Percentiles rank a stretch among this genome's conserved stretches.
Evolutionary conservation across 768 basidiomycete species (phyloP).

Genomic region (Holtermanniella nyarrowii): DNA sequence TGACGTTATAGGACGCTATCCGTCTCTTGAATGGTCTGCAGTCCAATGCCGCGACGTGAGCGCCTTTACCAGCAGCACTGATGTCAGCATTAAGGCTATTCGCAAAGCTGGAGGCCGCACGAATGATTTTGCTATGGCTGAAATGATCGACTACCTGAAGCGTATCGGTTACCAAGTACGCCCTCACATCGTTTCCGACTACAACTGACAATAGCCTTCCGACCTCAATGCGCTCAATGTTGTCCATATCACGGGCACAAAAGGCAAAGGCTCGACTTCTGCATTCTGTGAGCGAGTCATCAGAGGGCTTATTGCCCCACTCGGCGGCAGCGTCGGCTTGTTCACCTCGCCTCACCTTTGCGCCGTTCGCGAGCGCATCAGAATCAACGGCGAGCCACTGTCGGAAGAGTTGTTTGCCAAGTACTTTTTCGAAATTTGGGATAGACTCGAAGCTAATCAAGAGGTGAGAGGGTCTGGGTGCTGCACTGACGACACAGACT

Average conservation of each 20-base stretch:
- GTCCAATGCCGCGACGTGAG: conserved; percentile 73
- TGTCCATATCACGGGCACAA: conserved; percentile 93
- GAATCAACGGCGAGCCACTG: conserved; percentile 80
- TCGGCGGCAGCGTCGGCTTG: conserved; percentile 70
- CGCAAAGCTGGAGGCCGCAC: conserved; percentile 60
- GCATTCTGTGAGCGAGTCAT: conserved; percentile 85
- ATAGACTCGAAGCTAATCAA: conserved; percentile 57
- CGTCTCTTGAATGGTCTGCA: conserved; percentile 48
- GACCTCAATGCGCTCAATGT: conserved; percentile 83
- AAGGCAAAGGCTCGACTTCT: conserved; percentile 95
- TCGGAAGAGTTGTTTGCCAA: conserved; percentile 78
- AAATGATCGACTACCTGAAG: conserved; percentile 80
- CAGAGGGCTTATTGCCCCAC: conserved; percentile 54
- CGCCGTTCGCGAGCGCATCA: conserved; percentile 88
- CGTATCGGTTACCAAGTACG: conserved; percentile 78
- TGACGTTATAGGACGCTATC: conserved; percentile 38
- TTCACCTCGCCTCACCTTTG: conserved; percentile 96
- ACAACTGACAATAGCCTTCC: conserved; percentile 50
- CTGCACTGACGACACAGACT: conserved; percentile 15
- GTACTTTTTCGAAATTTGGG: conserved; percentile 96
- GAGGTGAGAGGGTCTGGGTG: conserved; percentile 44
- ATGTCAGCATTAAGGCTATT: conserved; percentile 55
- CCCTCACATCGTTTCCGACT: conserved; percentile 2
- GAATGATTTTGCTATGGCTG: conserved; percentile 58
- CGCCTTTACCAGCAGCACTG: neutral